These are phyloP conservation scores for Zygosaccharomyces pseudobailii DNA, from an alignment of 1,139 yeast genomes.

Conservation along the genomic window DNA sequence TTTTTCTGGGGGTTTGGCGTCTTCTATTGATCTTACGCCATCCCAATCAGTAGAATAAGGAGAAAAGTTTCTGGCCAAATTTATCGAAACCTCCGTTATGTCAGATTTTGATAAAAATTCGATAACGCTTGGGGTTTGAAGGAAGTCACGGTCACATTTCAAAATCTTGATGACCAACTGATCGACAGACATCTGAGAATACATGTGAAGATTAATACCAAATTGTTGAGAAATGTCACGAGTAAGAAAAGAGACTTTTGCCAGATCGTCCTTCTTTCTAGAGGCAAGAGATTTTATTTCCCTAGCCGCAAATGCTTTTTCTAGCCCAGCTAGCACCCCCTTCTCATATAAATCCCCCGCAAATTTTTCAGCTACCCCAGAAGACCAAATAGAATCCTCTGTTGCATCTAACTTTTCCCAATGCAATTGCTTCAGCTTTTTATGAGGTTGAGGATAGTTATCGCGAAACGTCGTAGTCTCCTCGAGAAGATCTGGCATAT, in stretches of 20 bases:
- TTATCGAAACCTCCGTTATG: conserved; percentile 58
- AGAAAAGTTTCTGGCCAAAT: conserved; percentile 58
- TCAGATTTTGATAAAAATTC: conserved; percentile 71
- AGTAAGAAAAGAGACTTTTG: conserved; percentile 57
- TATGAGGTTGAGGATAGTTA: conserved; percentile 67
- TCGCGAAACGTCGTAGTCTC: conserved; percentile 48
- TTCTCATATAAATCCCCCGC: conserved; percentile 58
- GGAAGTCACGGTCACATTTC: conserved; percentile 55
- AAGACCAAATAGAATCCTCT: conserved; percentile 64
- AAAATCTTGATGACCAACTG: conserved; percentile 56
- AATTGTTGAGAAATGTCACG: conserved; percentile 75
- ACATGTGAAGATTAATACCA: conserved; percentile 69
- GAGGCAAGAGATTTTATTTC: conserved; percentile 54
- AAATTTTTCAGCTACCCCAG: conserved; percentile 43
- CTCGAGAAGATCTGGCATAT: conserved; percentile 35
- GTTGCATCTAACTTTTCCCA: conserved; percentile 75
- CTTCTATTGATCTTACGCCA: conserved; percentile 28
- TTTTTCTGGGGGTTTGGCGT: conserved; percentile 55
- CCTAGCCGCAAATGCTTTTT: conserved; percentile 71
- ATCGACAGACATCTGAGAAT: conserved; percentile 48
- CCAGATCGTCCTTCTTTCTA: conserved; percentile 41
- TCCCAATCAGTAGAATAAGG: conserved; percentile 60
- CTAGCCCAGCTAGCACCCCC: conserved; percentile 75
- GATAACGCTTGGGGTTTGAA: conserved; percentile 55
- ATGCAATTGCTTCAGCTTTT: conserved; percentile 72